Evolutionary conservation across 108 stramenopile genomes (phyloP), one percentile per base, ranked within the genome.

Genomic region (Cyclotella cryptica): DNA sequence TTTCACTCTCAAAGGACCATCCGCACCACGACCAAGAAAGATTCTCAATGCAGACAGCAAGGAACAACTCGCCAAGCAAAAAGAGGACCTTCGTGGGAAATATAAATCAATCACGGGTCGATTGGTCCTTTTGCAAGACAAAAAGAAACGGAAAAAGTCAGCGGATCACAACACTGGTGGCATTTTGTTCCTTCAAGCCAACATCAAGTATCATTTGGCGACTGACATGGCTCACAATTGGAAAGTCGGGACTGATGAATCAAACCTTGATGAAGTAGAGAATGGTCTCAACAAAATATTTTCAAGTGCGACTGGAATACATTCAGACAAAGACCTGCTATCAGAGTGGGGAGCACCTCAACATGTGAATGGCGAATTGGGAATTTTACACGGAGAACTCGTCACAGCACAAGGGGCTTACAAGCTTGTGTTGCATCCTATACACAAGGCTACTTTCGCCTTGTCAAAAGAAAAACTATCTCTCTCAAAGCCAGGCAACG

Each of bases 171-270:
- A 14, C 14, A 43, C 10, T 9, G 42, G 19, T 22, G 39, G 68
- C 28, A 69, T 53, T 65, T 39, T 85, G 29, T 68, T 67, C 12
- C 58, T 94, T 41, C 93, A 94, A 71, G 67, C 87, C 6, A 94
- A 89, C 11, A 78, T 87, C 19, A 94, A 94, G 69, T 94, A 91
- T 77, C 89, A 92, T 71, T 76, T 88, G 35, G 93, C 93, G 3
- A 94, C 93, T 22, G 93, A 94, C 65, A 80, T 92, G 66, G 87
- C 74, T 58, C 88, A 92, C 55, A 94, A 94, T 70, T 88, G 87
- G 75, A 51, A 57, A 40, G 66, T 85, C 5, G 22, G 47, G 7
- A 21, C 13, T 0, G 18, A 52, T 3, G 29, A 47, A 43, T 68
- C 65, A 22, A 60, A 63, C 3, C 40, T 24, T 15, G 61, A 47